Percentiles rank a stretch among this genome's conserved stretches.
These are phyloP conservation scores for Nymphaea colorata DNA, from an alignment of 164 flowering plant species.

Conservation along the genomic window DNA sequence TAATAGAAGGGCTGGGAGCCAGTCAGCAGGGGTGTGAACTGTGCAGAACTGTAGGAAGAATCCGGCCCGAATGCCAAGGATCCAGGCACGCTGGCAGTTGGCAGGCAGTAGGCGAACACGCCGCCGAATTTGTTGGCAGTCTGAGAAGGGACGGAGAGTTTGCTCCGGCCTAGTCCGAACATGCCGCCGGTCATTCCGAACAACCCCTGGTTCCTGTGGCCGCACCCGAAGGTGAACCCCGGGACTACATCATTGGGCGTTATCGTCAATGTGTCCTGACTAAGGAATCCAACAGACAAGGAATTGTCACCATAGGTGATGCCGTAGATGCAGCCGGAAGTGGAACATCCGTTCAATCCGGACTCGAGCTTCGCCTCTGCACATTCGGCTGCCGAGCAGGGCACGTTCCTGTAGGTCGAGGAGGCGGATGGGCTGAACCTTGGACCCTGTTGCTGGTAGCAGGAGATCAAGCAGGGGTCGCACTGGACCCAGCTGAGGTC, in stretches of 20 bases:
- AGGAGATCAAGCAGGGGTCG: conserved; percentile 1
- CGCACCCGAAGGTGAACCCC: conserved; percentile 5
- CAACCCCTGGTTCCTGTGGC: not conserved
- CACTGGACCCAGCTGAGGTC: conserved; percentile 5
- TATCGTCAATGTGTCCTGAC: not conserved
- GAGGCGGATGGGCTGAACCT: not conserved
- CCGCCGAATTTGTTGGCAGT: not conserved
- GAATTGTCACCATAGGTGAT: conserved; percentile 1
- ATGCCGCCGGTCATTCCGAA: conserved; percentile 2
- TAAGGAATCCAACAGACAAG: not conserved
- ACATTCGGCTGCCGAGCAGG: not conserved
- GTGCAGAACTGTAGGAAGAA: not conserved
- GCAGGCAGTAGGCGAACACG: conserved; percentile 4
- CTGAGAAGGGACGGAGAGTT: not conserved
- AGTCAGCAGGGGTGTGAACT: not conserved
- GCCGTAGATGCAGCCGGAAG: conserved; percentile 1
- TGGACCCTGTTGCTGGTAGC: not conserved
- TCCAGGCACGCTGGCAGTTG: not conserved
- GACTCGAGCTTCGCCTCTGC: not conserved
- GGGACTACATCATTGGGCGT: not conserved
- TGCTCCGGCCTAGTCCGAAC: conserved; percentile 2
- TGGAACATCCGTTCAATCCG: not conserved
- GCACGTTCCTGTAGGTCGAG: not conserved
- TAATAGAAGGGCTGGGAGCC: not conserved
- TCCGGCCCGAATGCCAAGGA: not conserved